phyloP scores from a whole-genome alignment of 176 grass and related monocot genomes.

The Hyparrhenia diplandra region DNA sequence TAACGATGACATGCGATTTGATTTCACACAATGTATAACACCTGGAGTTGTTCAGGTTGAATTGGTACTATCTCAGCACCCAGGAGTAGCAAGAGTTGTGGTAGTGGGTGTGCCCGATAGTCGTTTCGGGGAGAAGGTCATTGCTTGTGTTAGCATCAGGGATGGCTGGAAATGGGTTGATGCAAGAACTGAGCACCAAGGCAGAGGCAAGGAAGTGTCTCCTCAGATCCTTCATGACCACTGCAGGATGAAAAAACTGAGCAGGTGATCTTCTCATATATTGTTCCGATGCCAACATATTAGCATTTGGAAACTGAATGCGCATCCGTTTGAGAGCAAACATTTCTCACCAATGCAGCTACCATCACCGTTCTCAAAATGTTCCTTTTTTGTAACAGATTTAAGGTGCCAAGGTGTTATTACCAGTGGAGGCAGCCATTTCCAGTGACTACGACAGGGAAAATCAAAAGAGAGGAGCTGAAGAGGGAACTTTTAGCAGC shows the following conservation, averaged over 20 bases:
- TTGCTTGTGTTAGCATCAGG: constrained; percentile 62
- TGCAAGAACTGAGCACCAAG: constrained; percentile 7
- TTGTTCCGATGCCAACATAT: background rate
- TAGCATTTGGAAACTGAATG: background rate
- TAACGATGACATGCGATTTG: background rate
- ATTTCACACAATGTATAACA: background rate
- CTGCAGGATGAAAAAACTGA: constrained; percentile 57
- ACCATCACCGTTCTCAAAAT: background rate
- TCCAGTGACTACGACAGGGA: constrained; percentile 80
- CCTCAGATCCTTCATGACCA: constrained; percentile 44
- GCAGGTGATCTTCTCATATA: constrained; percentile 44
- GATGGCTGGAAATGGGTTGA: constrained; percentile 73
- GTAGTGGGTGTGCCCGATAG: constrained; percentile 66
- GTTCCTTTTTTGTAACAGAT: constrained; percentile 41
- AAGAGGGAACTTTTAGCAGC: constrained; percentile 49
- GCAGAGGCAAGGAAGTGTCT: constrained; percentile 44
- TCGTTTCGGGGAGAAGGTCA: constrained; percentile 72
- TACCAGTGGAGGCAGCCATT: constrained; percentile 55
- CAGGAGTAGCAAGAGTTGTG: constrained; percentile 49
- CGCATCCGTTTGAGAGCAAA: background rate
- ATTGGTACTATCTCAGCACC: constrained; percentile 52
- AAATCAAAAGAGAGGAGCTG: constrained; percentile 69
- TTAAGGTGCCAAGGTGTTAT: constrained; percentile 75
- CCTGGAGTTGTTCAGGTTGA: constrained; percentile 54
- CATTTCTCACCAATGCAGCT: background rate